phyloP scores from a whole-genome alignment of 768 basidiomycete species.

The Russula compacta region DNA sequence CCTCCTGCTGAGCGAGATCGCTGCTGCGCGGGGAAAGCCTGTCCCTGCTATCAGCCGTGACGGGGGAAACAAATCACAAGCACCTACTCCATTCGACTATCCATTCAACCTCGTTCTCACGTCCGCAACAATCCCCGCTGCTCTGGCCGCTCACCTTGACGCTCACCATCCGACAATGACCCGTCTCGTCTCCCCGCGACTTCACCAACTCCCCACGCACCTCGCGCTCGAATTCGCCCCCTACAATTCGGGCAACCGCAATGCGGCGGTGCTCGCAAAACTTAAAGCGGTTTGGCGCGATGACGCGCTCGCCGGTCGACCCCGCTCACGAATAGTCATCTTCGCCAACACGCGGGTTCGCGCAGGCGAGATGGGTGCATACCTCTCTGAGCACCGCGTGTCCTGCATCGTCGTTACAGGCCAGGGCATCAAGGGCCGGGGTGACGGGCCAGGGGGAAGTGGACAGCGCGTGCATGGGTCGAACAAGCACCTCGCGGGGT shows the following conservation, averaged over 20 bases:
- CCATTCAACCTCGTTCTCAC: constrained; percentile 79
- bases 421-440: background rate
- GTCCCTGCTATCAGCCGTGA: constrained; percentile 25
- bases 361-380: constrained; percentile 16
- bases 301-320: constrained; percentile 34
- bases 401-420: constrained; percentile 13
- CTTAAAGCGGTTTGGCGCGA: constrained; percentile 68
- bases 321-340: constrained; percentile 61
- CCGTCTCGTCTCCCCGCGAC: constrained; percentile 71
- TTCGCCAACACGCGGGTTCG: constrained; percentile 56
- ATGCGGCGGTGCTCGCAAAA: constrained; percentile 69
- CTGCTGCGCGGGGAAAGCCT: constrained; percentile 45
- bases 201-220: constrained; percentile 68
- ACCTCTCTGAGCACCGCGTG: constrained; percentile 9
- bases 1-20: constrained; percentile 60
- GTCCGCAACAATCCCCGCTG: constrained; percentile 79
- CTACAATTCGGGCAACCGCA: constrained; percentile 75
- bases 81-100: constrained; percentile 35
- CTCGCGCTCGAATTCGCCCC: constrained; percentile 64
- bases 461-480: constrained; percentile 11
- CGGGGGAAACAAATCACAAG: background rate
- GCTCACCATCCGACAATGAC: constrained; percentile 49
- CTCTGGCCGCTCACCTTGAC: constrained; percentile 58
- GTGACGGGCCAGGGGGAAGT: background rate
- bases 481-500: constrained; percentile 17